phyloP scores from a whole-genome alignment of 1,284 basidiomycete species.

The Prillingera fragicola region DNA sequence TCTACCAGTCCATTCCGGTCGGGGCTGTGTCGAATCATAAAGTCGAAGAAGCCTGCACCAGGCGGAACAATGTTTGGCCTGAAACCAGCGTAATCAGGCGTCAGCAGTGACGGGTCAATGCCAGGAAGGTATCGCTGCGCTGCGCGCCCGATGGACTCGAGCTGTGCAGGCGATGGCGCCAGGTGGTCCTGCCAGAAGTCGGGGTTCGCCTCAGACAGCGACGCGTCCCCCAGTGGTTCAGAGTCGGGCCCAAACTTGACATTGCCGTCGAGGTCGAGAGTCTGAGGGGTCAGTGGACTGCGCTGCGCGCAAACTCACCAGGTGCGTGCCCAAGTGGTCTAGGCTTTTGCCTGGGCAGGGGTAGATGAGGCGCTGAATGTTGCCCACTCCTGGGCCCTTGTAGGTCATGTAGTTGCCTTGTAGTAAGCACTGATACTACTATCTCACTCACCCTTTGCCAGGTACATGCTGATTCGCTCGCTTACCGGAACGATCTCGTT shows the following conservation, averaged over 20 bases:
- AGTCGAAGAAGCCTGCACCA: slow-evolving; percentile 75
- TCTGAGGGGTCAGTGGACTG: slow-evolving; percentile 46
- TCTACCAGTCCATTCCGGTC: slow-evolving; percentile 45
- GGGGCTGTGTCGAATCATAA: slow-evolving; percentile 50
- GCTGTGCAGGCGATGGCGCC: slow-evolving; percentile 60
- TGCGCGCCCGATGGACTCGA: slow-evolving; percentile 62
- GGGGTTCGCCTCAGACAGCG: slow-evolving; percentile 52
- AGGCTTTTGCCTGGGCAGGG: slow-evolving; percentile 66
- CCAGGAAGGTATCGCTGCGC: slow-evolving; percentile 63
- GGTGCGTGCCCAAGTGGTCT: slow-evolving; percentile 77
- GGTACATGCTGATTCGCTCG: slow-evolving; percentile 63
- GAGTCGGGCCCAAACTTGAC: slow-evolving; percentile 91
- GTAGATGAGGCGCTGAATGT: slow-evolving; percentile 75
- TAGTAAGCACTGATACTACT: slow-evolving; percentile 25
- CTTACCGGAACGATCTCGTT: slow-evolving; percentile 61
- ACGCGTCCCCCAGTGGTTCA: slow-evolving; percentile 67
- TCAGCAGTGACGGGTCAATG: slow-evolving; percentile 60
- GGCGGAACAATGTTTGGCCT: slow-evolving; percentile 81
- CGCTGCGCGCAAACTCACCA: slow-evolving; percentile 42
- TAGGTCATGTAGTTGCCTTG: slow-evolving; percentile 77
- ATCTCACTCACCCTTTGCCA: slow-evolving; percentile 54
- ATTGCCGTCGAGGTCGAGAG: slow-evolving; percentile 79
- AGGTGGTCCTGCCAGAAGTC: slow-evolving; percentile 75
- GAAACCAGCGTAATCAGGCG: slow-evolving; percentile 86
- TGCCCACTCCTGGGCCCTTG: slow-evolving; percentile 61